These are phyloP conservation scores for Helotiales sp. DNA, from an alignment of 2,329 filamentous ascomycete species.

Conservation along the genomic window DNA sequence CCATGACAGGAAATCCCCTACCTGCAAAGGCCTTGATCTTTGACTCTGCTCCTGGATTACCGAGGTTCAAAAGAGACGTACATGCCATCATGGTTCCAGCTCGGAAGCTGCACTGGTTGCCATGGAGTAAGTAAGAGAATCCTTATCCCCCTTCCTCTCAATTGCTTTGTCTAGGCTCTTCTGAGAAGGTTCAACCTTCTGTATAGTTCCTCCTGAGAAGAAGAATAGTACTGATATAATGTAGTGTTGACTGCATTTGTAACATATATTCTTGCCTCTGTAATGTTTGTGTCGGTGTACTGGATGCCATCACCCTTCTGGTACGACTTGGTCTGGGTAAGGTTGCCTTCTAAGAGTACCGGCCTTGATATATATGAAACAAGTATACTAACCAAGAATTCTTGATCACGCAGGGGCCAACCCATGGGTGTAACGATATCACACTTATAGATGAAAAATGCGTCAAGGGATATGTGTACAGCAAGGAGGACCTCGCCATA, in stretches of 20 bases:
- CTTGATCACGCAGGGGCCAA: too few relatives aligned
- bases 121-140: too few relatives aligned
- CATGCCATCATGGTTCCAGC: constrained; percentile 21
- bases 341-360: too few relatives aligned
- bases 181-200: too few relatives aligned
- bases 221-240: too few relatives aligned
- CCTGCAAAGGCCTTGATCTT: constrained; percentile 18
- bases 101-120: constrained; percentile 13
- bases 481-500: constrained; percentile 28
- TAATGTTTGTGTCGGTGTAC: constrained; percentile 25
- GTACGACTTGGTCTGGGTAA: constrained; percentile 29
- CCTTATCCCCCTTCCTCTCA: too few relatives aligned
- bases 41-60: constrained; percentile 30
- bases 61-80: constrained; percentile 29
- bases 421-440: constrained; percentile 20
- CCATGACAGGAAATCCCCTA: constrained; percentile 17
- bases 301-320: constrained; percentile 29
- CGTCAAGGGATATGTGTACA: constrained; percentile 31
- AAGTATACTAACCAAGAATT: too few relatives aligned
- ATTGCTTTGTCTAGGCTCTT: too few relatives aligned
- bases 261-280: constrained; percentile 6
- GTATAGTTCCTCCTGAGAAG: too few relatives aligned
- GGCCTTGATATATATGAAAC: too few relatives aligned
- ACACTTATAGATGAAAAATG: constrained; percentile 13
- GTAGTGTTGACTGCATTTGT: constrained; percentile 16